These are phyloP conservation scores for Apiospora marii DNA, from an alignment of 2,329 filamentous ascomycete species.

Conservation along the genomic window DNA sequence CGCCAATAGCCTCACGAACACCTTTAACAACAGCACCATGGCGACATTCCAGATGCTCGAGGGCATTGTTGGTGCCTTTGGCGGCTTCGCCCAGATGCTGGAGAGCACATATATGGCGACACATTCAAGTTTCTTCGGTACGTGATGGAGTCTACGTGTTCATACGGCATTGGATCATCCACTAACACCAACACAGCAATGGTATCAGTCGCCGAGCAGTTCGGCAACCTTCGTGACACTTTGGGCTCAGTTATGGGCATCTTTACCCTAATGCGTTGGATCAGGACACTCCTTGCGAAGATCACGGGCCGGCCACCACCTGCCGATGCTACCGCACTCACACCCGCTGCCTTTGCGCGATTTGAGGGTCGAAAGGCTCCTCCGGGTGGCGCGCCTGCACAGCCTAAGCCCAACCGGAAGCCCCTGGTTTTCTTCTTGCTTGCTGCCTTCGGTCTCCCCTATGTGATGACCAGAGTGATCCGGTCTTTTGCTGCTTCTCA, in stretches of 20 bases:
- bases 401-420: slow-evolving; percentile 85
- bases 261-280: slow-evolving; percentile 95
- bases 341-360: slow-evolving; percentile 86
- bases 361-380: slow-evolving; percentile 75
- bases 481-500: slow-evolving; percentile 81
- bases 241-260: slow-evolving; percentile 94
- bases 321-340: slow-evolving; percentile 85
- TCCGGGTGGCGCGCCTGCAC: slow-evolving; percentile 67
- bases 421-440: slow-evolving; percentile 95
- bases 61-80: slow-evolving; percentile 94
- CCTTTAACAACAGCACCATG: slow-evolving; percentile 93
- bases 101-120: slow-evolving; percentile 99
- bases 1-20: slow-evolving; percentile 91
- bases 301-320: slow-evolving; percentile 90
- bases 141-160: slow-evolving; percentile 42
- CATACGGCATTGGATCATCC: neutral
- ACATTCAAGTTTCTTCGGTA: slow-evolving; percentile 97
- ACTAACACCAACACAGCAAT: slow-evolving; percentile 68
- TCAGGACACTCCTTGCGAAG: slow-evolving; percentile 89
- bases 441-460: slow-evolving; percentile 93
- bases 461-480: slow-evolving; percentile 97
- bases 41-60: slow-evolving; percentile 99
- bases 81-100: slow-evolving; percentile 97
- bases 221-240: slow-evolving; percentile 90
- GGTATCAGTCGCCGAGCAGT: slow-evolving; percentile 97